A percentile compares a stretch with the other conserved stretches of the same genome.
phyloP scores from a whole-genome alignment of 805 yeast genomes.

The Lipomyces anomalus region DNA sequence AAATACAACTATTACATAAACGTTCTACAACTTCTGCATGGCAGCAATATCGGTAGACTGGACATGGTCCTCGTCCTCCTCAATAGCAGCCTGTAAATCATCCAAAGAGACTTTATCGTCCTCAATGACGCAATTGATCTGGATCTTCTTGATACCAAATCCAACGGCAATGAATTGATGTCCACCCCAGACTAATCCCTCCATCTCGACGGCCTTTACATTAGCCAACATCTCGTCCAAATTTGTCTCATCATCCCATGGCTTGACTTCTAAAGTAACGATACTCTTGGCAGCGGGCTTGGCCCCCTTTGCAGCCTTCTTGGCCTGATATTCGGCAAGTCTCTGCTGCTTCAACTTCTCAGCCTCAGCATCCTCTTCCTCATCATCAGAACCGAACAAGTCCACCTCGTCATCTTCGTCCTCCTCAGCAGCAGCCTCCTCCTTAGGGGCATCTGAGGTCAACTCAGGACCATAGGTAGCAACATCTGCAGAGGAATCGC shows the following conservation, averaged over 20 bases:
- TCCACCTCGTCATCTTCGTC: slow-evolving; percentile 90
- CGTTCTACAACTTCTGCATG: slow-evolving; percentile 25
- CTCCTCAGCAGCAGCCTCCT: slow-evolving; percentile 59
- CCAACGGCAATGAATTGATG: slow-evolving; percentile 94
- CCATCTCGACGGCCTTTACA: slow-evolving; percentile 79
- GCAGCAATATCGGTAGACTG: slow-evolving; percentile 89
- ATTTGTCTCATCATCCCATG: slow-evolving; percentile 99
- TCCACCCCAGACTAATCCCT: slow-evolving; percentile 98
- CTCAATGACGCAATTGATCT: slow-evolving; percentile 96
- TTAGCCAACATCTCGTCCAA: slow-evolving; percentile 79
- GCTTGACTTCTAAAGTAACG: slow-evolving; percentile 96
- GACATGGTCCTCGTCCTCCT: slow-evolving; percentile 97
- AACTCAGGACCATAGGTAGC: slow-evolving; percentile 35
- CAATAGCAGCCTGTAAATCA: slow-evolving; percentile 67
- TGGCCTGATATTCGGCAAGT: slow-evolving; percentile 95
- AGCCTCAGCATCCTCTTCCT: slow-evolving; percentile 93
- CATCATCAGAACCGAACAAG: slow-evolving; percentile 90
- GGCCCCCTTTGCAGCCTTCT: slow-evolving; percentile 95
- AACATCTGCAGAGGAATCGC: slow-evolving; percentile 44
- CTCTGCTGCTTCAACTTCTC: slow-evolving; percentile 96
- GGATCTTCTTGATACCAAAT: slow-evolving; percentile 99
- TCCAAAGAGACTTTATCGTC: slow-evolving; percentile 93
- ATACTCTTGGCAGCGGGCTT: slow-evolving; percentile 98
- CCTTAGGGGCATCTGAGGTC: slow-evolving; percentile 46
- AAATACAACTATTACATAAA: no score